phyloP scores from a whole-genome alignment of 2,329 filamentous ascomycete genomes.

The Sporothrix humicola region DNA sequence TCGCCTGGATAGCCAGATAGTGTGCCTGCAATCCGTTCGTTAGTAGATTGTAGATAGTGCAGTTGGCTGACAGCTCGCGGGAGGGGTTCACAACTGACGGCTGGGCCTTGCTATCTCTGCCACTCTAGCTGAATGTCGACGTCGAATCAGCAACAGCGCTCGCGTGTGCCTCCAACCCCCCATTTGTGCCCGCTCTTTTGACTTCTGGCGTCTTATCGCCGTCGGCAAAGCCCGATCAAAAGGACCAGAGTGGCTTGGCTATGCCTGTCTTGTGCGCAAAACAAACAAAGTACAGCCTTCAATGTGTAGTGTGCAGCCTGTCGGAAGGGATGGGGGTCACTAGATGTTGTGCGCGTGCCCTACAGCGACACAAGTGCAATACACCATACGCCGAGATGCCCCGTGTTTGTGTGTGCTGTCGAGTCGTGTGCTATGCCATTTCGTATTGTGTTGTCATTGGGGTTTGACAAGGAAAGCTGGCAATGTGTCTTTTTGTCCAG shows the following conservation, averaged over 20 bases:
- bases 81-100: background rate
- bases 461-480: background rate
- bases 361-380: background rate
- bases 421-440: slow-evolving; percentile 7
- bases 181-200: background rate
- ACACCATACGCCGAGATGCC: slow-evolving; percentile 9
- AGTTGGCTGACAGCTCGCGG: slow-evolving; percentile 6
- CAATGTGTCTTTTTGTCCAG: background rate
- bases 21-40: background rate
- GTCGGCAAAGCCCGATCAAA: slow-evolving; percentile 27
- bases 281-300: background rate
- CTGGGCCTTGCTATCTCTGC: slow-evolving; percentile 20
- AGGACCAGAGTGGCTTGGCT: background rate
- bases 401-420: background rate
- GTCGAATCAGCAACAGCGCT: slow-evolving; percentile 25
- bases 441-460: background rate
- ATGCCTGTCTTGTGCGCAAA: background rate
- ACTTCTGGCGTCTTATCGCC: slow-evolving; percentile 25
- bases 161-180: slow-evolving; percentile 14
- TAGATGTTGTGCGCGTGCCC: slow-evolving; percentile 11
- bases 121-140: too few relatives aligned
- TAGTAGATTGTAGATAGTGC: background rate
- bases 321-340: slow-evolving; percentile 15
- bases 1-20: too few relatives aligned
- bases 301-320: slow-evolving; percentile 2